Evolutionary conservation across 495 filamentous ascomycete genomes (phyloP).

Genomic region (Xylaria cubensis): DNA sequence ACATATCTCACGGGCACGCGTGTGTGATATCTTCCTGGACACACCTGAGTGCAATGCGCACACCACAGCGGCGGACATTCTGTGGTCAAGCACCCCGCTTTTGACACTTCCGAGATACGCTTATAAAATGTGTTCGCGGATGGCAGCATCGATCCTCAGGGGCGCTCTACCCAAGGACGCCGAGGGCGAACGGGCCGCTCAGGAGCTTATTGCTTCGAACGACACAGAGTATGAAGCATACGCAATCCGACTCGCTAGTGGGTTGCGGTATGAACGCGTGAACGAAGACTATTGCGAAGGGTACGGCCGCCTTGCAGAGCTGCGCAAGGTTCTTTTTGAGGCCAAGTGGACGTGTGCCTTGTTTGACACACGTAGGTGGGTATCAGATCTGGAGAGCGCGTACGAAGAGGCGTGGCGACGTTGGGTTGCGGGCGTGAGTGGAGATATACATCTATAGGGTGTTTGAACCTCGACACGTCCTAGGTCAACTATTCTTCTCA

Average conservation of each 20-base stretch:
- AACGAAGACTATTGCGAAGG: conserved; percentile 61
- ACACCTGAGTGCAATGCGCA: conserved; percentile 99
- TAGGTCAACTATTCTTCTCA: conserved; percentile 2
- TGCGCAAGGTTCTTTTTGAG: conserved; percentile 81
- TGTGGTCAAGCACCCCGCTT: conserved; percentile 95
- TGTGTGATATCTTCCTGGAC: conserved; percentile 94
- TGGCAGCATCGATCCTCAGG: conserved; percentile 92
- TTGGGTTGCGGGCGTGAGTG: conserved; percentile 86
- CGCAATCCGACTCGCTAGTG: conserved; percentile 74
- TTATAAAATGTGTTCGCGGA: conserved; percentile 99
- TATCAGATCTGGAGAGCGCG: conserved; percentile 85
- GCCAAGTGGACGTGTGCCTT: conserved; percentile 82
- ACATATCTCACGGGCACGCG: conserved; percentile 89
- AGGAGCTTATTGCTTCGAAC: conserved; percentile 78
- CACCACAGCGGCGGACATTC: conserved; percentile 93
- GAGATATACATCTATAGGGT: conserved; percentile 77
- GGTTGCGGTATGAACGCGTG: conserved; percentile 64
- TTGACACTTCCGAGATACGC: conserved; percentile 92
- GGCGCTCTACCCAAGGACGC: conserved; percentile 79
- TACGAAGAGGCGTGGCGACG: conserved; percentile 87
- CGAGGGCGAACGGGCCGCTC: conserved; percentile 70
- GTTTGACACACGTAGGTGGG: conserved; percentile 94
- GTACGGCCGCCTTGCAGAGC: conserved; percentile 70
- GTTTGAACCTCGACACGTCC: conserved; percentile 11
- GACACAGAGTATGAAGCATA: conserved; percentile 82